Conservation (phyloP, 352 stramenopile species). For the Phytophthora lateralis region DNA sequence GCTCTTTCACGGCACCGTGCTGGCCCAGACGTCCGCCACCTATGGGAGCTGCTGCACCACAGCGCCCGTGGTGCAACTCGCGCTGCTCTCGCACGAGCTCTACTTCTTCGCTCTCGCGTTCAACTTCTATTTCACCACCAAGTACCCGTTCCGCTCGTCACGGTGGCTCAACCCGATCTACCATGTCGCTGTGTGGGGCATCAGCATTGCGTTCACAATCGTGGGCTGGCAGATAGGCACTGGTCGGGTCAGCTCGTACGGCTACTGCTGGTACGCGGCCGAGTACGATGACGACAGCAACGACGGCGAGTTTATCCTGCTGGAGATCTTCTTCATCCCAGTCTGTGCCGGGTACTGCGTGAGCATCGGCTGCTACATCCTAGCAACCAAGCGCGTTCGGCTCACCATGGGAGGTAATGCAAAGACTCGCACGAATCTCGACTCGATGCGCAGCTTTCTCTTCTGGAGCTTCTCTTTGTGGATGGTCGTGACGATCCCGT, state of each 20-base stretch:
- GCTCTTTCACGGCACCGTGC: conserved; percentile 76
- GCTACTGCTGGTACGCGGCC: conserved; percentile 83
- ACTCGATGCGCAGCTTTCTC: conserved; percentile 80
- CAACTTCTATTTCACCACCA: conserved; percentile 89
- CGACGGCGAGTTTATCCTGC: conserved; percentile 59
- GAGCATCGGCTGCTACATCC: conserved; percentile 75
- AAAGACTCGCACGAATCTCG: conserved; percentile 70
- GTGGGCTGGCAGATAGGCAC: conserved; percentile 49
- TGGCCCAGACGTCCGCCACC: conserved; percentile 49
- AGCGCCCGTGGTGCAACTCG: conserved; percentile 67
- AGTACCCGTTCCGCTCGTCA: conserved; percentile 85
- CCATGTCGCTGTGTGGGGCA: conserved; percentile 68
- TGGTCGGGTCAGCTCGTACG: conserved; percentile 71
- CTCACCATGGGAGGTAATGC: conserved; percentile 51
- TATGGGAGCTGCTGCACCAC: conserved; percentile 69
- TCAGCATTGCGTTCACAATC: conserved; percentile 57
- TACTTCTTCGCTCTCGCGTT: conserved; percentile 89
- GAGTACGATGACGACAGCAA: conserved; percentile 33
- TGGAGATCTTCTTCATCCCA: conserved; percentile 71
- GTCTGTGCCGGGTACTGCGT: conserved; percentile 64
- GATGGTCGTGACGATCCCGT: conserved; percentile 70
- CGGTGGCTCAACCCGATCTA: conserved; percentile 72
- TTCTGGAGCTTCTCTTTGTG: conserved; percentile 77
- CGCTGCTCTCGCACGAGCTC: conserved; percentile 78
- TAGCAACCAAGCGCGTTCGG: conserved; percentile 73